These are phyloP conservation scores for Cryptococcus wingfieldii DNA, from an alignment of 1,284 basidiomycete genomes.

Conservation along the genomic window DNA sequence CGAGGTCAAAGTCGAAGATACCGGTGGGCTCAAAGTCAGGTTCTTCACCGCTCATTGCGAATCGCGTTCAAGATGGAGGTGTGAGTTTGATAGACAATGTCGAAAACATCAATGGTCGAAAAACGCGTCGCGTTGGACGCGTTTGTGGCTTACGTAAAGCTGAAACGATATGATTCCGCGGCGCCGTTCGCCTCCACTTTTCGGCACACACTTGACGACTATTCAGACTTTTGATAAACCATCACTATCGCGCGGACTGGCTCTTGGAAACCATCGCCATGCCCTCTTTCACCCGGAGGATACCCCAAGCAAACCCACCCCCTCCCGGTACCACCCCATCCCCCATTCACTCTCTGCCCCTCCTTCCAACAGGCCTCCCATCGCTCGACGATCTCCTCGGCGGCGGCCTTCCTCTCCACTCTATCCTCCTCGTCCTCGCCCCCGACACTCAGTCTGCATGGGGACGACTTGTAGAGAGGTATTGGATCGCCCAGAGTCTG, in stretches of 20 bases:
- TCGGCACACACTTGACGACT: too few species aligned
- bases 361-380: constrained; percentile 82
- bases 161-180: too few species aligned
- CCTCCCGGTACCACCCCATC: constrained; percentile 58
- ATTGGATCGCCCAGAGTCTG: constrained; percentile 82
- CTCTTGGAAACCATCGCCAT: constrained; percentile 44
- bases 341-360: constrained; percentile 59
- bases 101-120: too few species aligned
- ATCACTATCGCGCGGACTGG: background rate
- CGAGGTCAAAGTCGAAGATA: constrained; percentile 20
- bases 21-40: constrained; percentile 16
- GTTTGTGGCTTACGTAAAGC: too few species aligned
- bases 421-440: constrained; percentile 66
- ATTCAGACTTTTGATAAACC: background rate
- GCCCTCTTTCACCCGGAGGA: constrained; percentile 80
- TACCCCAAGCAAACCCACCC: constrained; percentile 49
- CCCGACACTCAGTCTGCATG: constrained; percentile 83
- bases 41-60: too few species aligned
- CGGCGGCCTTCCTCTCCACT: constrained; percentile 83
- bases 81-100: too few species aligned
- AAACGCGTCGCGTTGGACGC: too few species aligned
- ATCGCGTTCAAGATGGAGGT: too few species aligned
- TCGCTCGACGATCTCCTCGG: constrained; percentile 95
- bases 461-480: constrained; percentile 77
- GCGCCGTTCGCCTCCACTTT: too few species aligned